Percentiles rank a stretch among this genome's conserved stretches.
Evolutionary conservation across 139 green algal genomes (phyloP).

Genomic region (Chlorella ohadii): DNA sequence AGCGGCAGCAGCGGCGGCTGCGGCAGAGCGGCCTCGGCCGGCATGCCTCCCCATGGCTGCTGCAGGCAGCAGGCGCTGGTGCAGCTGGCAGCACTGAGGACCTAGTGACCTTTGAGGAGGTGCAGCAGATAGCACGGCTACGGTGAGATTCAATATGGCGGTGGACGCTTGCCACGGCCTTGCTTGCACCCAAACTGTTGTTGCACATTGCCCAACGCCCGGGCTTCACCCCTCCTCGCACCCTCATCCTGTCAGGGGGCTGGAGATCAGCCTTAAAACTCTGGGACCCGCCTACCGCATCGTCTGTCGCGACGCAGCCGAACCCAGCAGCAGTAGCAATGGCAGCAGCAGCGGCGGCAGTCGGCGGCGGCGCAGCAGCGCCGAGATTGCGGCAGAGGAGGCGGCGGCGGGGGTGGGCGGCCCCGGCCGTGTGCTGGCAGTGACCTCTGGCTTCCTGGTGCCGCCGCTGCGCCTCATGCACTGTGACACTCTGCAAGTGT

Average conservation of each 20-base stretch:
- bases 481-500: conserved; percentile 84
- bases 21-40: background rate
- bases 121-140: conserved; percentile 27
- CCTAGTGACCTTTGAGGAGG: conserved; percentile 20
- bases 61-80: background rate
- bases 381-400: background rate
- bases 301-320: conserved; percentile 53
- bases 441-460: conserved; percentile 74
- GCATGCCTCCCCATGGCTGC: background rate
- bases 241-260: conserved; percentile 30
- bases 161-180: background rate
- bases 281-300: conserved; percentile 75
- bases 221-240: background rate
- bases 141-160: background rate
- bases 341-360: conserved; percentile 36
- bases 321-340: background rate
- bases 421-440: conserved; percentile 50
- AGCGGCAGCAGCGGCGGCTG: background rate
- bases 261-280: conserved; percentile 51
- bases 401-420: conserved; percentile 25
- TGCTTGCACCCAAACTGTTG: background rate
- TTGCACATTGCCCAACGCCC: background rate
- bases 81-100: background rate
- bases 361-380: conserved; percentile 49
- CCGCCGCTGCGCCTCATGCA: conserved; percentile 75